A percentile compares a stretch with the other conserved stretches of the same genome.
Evolutionary conservation across 2,329 filamentous ascomycete species (phyloP).

Genomic region (Epichloe aotearoae): DNA sequence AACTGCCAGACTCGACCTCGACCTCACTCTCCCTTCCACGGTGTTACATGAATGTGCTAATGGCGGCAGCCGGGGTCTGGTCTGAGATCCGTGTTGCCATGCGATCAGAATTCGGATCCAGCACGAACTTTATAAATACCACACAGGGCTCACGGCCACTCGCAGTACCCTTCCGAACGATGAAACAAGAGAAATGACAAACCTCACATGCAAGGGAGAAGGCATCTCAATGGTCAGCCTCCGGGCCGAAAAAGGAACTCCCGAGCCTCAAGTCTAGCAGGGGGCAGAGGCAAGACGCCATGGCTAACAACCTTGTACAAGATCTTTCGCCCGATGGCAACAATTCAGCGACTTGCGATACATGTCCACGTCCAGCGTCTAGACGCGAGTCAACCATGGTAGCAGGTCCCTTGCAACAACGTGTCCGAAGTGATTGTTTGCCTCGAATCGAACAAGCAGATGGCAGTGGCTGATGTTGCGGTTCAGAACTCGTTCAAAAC

Average conservation of each 20-base stretch:
- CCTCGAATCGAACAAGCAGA: not conserved
- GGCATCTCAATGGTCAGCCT: not conserved
- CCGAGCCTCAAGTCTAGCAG: not conserved
- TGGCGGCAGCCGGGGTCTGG: too few species aligned
- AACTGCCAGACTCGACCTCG: too few species aligned
- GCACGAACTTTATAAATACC: too few species aligned
- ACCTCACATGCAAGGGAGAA: slow-evolving; percentile 4
- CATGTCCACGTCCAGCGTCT: not conserved
- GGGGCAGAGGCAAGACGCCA: not conserved
- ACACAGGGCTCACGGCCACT: too few species aligned
- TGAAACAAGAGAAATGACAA: not conserved
- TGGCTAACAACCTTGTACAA: not conserved
- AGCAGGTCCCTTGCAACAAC: not conserved
- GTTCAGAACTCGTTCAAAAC: too few species aligned
- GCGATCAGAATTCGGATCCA: too few species aligned
- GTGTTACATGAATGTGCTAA: too few species aligned
- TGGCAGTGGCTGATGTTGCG: not conserved
- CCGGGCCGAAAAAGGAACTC: slow-evolving; percentile 1
- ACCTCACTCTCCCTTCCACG: too few species aligned
- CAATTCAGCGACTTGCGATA: not conserved
- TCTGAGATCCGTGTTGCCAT: too few species aligned
- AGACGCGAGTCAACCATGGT: not conserved
- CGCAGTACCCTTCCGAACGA: too few species aligned
- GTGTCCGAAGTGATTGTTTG: not conserved
- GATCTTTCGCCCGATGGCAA: not conserved